phyloP scores from a whole-genome alignment of 1,284 basidiomycete genomes.

The Marasmius tenuissimus region DNA sequence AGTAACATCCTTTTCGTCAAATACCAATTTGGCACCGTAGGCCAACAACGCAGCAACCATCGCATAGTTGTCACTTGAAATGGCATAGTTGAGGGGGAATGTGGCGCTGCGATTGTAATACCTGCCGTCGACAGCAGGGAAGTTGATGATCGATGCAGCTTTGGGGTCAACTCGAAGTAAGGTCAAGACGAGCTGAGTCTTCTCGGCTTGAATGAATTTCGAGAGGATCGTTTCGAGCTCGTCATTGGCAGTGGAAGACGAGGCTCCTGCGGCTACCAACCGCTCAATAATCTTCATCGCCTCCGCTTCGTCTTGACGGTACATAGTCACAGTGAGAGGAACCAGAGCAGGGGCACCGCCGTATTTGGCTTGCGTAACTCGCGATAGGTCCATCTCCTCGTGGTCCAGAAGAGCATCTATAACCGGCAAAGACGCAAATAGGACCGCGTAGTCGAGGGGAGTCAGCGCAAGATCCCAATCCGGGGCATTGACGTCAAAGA shows the following conservation, averaged over 20 bases:
- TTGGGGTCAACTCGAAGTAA: conserved; percentile 50
- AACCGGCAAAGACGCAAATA: conserved; percentile 42
- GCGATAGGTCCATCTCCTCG: conserved; percentile 41
- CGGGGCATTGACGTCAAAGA: conserved; percentile 48
- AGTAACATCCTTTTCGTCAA: conserved; percentile 32
- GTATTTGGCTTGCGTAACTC: conserved; percentile 27
- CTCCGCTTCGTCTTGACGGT: conserved; percentile 44
- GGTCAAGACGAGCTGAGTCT: conserved; percentile 41
- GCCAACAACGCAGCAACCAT: conserved; percentile 41
- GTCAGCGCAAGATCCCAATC: conserved; percentile 61
- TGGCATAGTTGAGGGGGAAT: conserved; percentile 39
- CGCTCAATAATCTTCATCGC: conserved; percentile 42
- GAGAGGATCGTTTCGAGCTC: conserved; percentile 49
- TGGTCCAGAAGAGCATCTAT: conserved; percentile 46
- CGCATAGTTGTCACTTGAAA: conserved; percentile 32
- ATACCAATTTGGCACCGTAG: conserved; percentile 35
- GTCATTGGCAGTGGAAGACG: conserved; percentile 48
- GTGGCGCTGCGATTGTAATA: conserved; percentile 19
- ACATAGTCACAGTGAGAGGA: conserved; percentile 47
- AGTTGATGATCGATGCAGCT: conserved; percentile 42
- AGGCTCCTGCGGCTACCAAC: conserved; percentile 47
- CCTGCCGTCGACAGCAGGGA: conserved; percentile 29
- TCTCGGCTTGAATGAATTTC: conserved; percentile 36
- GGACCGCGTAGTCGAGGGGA: conserved; percentile 49
- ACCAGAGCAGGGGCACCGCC: conserved; percentile 31